phyloP scores from a whole-genome alignment of 2,329 filamentous ascomycete species.

The Epichloe bromicola region DNA sequence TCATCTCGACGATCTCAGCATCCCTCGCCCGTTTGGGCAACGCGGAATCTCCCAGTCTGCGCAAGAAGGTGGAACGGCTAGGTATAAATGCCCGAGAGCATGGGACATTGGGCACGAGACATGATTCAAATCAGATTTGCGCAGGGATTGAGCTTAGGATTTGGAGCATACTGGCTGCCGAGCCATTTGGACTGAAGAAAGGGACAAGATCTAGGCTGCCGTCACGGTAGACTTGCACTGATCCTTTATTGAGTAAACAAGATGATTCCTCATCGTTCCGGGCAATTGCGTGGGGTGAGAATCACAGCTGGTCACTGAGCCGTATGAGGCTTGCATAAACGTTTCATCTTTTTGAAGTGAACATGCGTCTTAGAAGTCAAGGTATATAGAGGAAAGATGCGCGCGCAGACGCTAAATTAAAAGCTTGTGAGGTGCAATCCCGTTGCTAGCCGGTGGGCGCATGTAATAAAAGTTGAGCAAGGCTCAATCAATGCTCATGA shows the following conservation, averaged over 20 bases:
- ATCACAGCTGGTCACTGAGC: too few relatives aligned
- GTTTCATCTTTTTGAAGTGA: not conserved
- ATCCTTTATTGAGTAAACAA: not conserved
- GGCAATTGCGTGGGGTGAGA: too few relatives aligned
- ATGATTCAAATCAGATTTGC: not conserved
- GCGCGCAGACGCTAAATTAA: not conserved
- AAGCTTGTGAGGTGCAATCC: not conserved
- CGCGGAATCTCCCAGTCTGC: conserved; percentile 22
- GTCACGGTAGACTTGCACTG: not conserved
- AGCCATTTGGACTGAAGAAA: not conserved
- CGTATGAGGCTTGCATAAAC: too few relatives aligned
- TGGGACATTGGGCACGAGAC: too few relatives aligned
- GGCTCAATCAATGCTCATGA: too few relatives aligned
- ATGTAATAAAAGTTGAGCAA: not conserved
- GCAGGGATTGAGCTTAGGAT: conserved; percentile 9
- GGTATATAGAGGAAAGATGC: not conserved
- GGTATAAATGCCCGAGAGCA: not conserved
- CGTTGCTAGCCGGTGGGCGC: not conserved
- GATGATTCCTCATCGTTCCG: not conserved
- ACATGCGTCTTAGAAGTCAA: not conserved
- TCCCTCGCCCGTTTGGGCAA: conserved; percentile 20
- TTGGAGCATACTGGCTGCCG: conserved; percentile 15
- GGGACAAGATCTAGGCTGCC: not conserved
- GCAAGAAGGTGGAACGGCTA: conserved; percentile 15
- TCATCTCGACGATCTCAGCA: conserved; percentile 17